Evolutionary conservation across 495 filamentous ascomycete species (phyloP), one percentile per base, ranked within the genome.

Genomic region (Penicillium crystallinum): DNA sequence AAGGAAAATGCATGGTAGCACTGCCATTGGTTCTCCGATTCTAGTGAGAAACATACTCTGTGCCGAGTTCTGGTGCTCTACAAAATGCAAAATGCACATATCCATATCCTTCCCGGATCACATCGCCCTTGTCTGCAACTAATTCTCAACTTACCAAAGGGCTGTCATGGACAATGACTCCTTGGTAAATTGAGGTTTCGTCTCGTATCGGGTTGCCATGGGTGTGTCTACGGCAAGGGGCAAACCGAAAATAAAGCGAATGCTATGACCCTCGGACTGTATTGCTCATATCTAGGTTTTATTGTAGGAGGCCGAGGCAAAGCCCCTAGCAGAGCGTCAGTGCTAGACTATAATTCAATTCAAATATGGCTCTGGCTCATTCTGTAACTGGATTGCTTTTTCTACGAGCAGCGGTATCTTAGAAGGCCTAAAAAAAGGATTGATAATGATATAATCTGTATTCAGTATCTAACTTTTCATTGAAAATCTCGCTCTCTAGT

Each of bases 191-290:
- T 27, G 22, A 10, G 4, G 11, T 31, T 31, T 9, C 10, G 11
- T 9, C 6, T 8, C 29, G 29, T 31, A 31, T 31, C 10, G 10
- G 6, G 10, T 4, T 31, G 29, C 6, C n/a, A 4, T 43, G 15
- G 10, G 7, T 19, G 45, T 48, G 45, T 15, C 22, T 48, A 21
- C 44, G 23, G 42, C 42, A 45, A 45, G 42, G 42, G 27, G 42
- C 27, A 31, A 45, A 19, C 8, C 39, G 12, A 33, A 30, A 29
- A 27, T 12, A 29, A 11, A 15, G 7, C n/a, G n/a, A n/a, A 29
- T 4, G n/a, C n/a, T 18, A 6, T 2, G 33, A 2, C 14, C 8
- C 21, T 40, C 12, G 2, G 7, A 40, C 6, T 2, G 4, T 12
- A 23, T 25, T 40, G 21, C 14, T 40, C 19, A 18, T 12, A 23